Base-by-base conservation (phyloP, 768 basidiomycete species). In the Boletus vermiculosoides region DNA sequence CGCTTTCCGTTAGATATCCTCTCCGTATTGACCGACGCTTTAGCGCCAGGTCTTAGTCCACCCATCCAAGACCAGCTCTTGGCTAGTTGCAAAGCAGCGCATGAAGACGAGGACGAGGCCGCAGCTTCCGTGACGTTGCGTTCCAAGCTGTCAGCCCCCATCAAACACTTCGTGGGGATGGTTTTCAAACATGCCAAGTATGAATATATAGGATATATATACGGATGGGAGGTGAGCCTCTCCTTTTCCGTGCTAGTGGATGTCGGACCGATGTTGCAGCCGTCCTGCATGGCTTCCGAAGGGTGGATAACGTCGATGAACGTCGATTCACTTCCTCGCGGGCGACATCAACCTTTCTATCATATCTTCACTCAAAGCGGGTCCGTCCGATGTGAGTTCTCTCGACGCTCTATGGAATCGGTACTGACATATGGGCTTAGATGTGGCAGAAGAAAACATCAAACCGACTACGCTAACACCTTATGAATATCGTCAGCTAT, bases 281-380 rank as follows among this genome's bases (percentile, higher is more conserved):
- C 70, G 13, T 62, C 59, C 13, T 83, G 81, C 60, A 69, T 63
- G 55, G 75, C 76, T 13, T 62, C 71, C 10, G 76, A 77, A 45
- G 69, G 62, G 25, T 83, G 80, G 81, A 79, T 79, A 12, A 49
- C 42, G 16, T 64, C 71, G 30, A 82, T 80, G 80, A 62, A 65
- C 23, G 72, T 82, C 1, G 71, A 78, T 56, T 56, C 61, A 11
- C 70, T 83, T 16, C 41, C 65, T 28, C 61, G 71, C 22, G 80
- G 82, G 20, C 66, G 74, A 23, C 58, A 76, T 44, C 83, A 84
- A 54, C 80, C 83, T 2, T 83, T 83, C 58, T 84, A 84, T 59
- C 66, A 70, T 31, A 64, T 74, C 36, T 56, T 77, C 41, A 63
- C 72, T 20, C 62, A 67, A 33, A 74, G 68, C 45, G 77, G 76